Percentiles rank a stretch among this genome's conserved stretches.
Evolutionary conservation across 1,284 basidiomycete genomes (phyloP).

Genomic region (Coriolopsis trogii): DNA sequence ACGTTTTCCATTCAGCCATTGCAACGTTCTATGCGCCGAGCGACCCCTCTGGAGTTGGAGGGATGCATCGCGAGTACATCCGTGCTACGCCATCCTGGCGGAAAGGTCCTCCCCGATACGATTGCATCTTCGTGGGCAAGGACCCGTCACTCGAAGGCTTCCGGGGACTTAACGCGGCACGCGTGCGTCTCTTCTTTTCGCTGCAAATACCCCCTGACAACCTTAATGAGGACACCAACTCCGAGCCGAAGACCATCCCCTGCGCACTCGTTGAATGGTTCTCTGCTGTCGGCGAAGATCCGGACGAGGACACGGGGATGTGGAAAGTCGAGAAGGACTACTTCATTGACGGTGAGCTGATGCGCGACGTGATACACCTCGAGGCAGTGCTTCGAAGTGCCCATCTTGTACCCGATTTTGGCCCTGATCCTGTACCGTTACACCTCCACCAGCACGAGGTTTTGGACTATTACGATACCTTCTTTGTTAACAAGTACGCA

Average conservation of each 20-base stretch:
- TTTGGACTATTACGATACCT: not conserved
- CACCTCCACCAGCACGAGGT: not conserved
- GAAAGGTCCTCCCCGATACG: constrained; percentile 1
- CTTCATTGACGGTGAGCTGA: not conserved
- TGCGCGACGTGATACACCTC: constrained; percentile 8
- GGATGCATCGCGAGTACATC: constrained; percentile 29
- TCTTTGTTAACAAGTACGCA: constrained; percentile 8
- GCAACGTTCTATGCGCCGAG: constrained; percentile 29
- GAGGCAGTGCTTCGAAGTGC: constrained; percentile 16
- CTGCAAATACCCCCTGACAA: constrained; percentile 1
- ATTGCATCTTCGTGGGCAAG: constrained; percentile 15
- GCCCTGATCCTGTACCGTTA: not conserved
- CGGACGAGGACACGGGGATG: constrained; percentile 26
- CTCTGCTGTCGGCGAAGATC: constrained; percentile 9
- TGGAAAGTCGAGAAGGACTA: constrained; percentile 24
- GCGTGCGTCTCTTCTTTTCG: constrained; percentile 15
- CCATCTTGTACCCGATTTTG: constrained; percentile 19
- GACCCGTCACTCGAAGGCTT: not conserved
- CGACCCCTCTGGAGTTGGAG: constrained; percentile 23
- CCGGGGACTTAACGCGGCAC: not conserved
- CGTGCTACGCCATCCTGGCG: constrained; percentile 20
- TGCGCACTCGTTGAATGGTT: constrained; percentile 28
- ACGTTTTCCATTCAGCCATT: constrained; percentile 16
- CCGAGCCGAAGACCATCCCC: constrained; percentile 7
- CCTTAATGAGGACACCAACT: too few species aligned